These are phyloP conservation scores for Otatea glauca DNA, from an alignment of 176 grass and related monocot genomes.

Conservation along the genomic window DNA sequence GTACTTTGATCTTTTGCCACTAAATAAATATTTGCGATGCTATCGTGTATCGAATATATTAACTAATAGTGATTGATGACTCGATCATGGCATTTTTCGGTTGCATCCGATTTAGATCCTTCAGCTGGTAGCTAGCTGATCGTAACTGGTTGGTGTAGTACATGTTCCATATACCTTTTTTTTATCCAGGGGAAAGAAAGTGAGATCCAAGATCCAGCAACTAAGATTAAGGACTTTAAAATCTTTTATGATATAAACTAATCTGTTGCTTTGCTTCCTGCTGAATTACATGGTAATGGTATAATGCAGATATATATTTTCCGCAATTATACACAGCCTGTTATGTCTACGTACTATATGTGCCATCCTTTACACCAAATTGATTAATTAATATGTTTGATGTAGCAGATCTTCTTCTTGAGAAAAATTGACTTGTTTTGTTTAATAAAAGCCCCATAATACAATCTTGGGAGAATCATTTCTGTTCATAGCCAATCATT, in stretches of 20 bases:
- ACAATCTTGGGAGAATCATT: conserved; percentile 26
- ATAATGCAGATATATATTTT: neutral
- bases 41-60: conserved; percentile 23
- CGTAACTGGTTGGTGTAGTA: neutral
- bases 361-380: neutral
- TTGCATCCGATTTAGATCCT: conserved; percentile 52
- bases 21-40: conserved; percentile 9
- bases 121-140: conserved; percentile 25
- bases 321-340: neutral
- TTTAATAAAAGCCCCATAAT: neutral
- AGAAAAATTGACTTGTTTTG: neutral
- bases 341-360: neutral
- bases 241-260: neutral
- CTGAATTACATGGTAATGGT: neutral
- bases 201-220: conserved; percentile 30
- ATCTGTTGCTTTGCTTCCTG: neutral
- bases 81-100: conserved; percentile 31
- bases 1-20: neutral
- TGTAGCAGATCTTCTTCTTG: neutral
- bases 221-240: neutral
- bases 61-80: neutral
- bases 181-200: conserved; percentile 3
- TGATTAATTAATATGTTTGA: neutral
- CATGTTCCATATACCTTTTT: conserved; percentile 26
- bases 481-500: conserved; percentile 37